A percentile compares a stretch with the other conserved stretches of the same genome.
phyloP scores from a whole-genome alignment of 164 flowering plant species.

The Euptelea pleiosperma region DNA sequence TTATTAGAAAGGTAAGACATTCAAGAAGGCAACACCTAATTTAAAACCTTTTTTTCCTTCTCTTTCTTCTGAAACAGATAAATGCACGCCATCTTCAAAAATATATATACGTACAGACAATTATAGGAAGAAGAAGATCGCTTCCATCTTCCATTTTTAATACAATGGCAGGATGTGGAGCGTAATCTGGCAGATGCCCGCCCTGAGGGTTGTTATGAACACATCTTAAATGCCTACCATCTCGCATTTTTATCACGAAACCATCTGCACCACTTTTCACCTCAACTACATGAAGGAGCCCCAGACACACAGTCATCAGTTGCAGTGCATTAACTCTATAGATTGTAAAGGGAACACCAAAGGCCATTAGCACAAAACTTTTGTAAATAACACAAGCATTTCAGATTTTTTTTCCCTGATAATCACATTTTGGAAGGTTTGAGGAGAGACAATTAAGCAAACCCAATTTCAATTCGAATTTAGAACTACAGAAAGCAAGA shows the following conservation, averaged over 20 bases:
- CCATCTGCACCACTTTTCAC: conserved; percentile 94
- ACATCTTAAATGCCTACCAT: conserved; percentile 82
- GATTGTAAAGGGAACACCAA: no score
- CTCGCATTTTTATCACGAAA: conserved; percentile 90
- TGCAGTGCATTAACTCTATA: no score
- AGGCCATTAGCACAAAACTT: no score
- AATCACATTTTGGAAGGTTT: no score
- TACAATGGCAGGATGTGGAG: conserved; percentile 97
- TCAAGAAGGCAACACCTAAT: background rate
- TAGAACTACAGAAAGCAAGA: no score
- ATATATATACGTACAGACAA: conserved; percentile 73
- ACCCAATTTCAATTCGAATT: no score
- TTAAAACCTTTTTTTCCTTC: background rate
- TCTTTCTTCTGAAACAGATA: background rate
- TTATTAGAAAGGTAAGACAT: conserved; percentile 1
- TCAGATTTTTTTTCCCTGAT: no score
- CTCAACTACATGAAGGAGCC: conserved; percentile 60
- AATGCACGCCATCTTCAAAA: background rate
- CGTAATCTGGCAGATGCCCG: conserved; percentile 81
- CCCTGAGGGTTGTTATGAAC: conserved; percentile 93
- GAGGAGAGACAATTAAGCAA: no score
- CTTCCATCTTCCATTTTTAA: conserved; percentile 99
- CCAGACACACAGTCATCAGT: background rate
- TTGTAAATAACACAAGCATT: no score
- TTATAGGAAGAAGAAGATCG: conserved; percentile 91